phyloP scores from a whole-genome alignment of 257 asterid genomes.

The Ophiorrhiza pumila region DNA sequence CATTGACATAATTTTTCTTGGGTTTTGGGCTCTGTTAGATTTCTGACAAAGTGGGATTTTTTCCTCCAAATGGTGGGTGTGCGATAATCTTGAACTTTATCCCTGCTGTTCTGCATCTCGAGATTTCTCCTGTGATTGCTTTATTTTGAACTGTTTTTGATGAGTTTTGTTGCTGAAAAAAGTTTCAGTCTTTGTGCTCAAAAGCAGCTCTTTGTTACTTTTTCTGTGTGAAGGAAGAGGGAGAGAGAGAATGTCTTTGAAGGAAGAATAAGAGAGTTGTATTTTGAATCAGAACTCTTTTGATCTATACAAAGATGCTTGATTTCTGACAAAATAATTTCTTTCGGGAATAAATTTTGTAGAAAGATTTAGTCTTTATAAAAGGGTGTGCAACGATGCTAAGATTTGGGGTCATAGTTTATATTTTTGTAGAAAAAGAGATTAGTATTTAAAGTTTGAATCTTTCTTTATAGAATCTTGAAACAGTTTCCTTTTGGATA shows the following conservation, averaged over 20 bases:
- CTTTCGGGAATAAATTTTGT: not conserved
- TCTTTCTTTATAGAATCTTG: not conserved
- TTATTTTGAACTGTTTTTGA: constrained; percentile 8
- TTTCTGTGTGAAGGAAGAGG: too few relatives aligned
- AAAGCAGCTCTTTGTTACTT: constrained; percentile 30
- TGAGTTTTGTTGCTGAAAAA: constrained; percentile 8
- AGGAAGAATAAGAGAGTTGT: not conserved
- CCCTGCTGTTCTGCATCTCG: constrained; percentile 18
- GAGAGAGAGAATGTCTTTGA: not conserved
- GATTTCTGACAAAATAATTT: not conserved
- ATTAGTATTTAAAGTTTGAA: not conserved
- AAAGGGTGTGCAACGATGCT: not conserved
- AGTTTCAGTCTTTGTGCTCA: constrained; percentile 25
- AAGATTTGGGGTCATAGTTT: not conserved
- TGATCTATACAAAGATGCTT: constrained; percentile 8
- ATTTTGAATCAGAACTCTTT: constrained; percentile 1
- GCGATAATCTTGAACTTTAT: constrained; percentile 24
- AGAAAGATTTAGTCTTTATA: not conserved
- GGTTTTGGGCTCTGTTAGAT: constrained; percentile 15
- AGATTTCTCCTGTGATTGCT: constrained; percentile 10
- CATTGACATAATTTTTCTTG: constrained; percentile 19
- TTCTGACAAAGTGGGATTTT: constrained; percentile 27
- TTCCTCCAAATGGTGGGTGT: constrained; percentile 38
- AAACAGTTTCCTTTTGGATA: constrained; percentile 9
- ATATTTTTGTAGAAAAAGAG: not conserved